A percentile compares a stretch with the other conserved stretches of the same genome.
Conservation (phyloP, 306 rosid species). For the Medicago ruthenica region DNA sequence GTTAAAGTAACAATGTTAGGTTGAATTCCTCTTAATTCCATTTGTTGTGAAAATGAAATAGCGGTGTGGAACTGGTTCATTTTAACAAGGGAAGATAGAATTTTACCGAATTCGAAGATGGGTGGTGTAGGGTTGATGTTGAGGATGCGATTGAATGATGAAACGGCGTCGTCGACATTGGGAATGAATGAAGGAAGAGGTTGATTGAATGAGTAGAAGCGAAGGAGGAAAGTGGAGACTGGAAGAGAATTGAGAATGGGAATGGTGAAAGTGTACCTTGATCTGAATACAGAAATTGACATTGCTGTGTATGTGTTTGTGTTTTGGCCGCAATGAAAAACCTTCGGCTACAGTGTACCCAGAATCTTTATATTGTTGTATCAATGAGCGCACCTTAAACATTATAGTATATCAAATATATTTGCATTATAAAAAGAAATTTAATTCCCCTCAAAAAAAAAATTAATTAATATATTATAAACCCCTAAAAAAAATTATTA, state of each 20-base stretch:
- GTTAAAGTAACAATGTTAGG: background rate
- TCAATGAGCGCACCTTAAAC: no score
- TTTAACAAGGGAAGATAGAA: constrained; percentile 5
- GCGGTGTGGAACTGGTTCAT: constrained; percentile 5
- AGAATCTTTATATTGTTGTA: no score
- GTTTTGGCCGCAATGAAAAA: background rate
- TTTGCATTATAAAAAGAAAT: no score
- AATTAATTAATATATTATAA: no score
- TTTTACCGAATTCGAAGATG: background rate
- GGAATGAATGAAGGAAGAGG: background rate
- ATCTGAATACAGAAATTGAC: background rate
- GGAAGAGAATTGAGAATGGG: background rate
- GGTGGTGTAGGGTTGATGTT: background rate
- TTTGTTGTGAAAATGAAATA: constrained; percentile 9
- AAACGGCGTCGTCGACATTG: constrained; percentile 9
- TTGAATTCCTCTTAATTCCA: constrained; percentile 2
- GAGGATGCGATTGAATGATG: constrained; percentile 7
- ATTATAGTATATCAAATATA: no score
- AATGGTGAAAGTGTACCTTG: background rate
- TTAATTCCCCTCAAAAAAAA: no score
- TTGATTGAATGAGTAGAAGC: background rate
- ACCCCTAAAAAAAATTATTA: no score
- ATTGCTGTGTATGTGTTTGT: constrained; percentile 3
- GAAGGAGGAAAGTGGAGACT: constrained; percentile 6
- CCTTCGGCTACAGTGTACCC: background rate